These are phyloP conservation scores for Remersonia thermophila DNA, from an alignment of 2,329 filamentous ascomycete species.

Conservation along the genomic window DNA sequence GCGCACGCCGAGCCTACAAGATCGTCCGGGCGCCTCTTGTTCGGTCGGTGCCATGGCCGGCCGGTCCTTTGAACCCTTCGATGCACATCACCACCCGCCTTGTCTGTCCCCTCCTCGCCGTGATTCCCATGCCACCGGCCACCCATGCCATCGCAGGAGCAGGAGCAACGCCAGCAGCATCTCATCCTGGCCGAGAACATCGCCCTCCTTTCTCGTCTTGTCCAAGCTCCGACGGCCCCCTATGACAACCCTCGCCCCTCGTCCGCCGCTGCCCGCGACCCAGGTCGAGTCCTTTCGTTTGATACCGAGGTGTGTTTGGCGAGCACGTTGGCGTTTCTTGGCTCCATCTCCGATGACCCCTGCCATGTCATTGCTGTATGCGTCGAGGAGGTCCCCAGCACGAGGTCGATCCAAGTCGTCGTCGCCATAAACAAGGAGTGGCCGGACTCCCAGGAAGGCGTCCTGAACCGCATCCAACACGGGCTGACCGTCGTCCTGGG, in stretches of 20 bases:
- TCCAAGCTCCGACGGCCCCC: neutral
- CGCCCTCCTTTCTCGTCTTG: slow-evolving; percentile 8
- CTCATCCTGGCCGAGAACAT: slow-evolving; percentile 9
- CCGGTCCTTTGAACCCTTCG: too few relatives aligned
- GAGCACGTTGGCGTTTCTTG: slow-evolving; percentile 9
- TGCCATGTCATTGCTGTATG: slow-evolving; percentile 10
- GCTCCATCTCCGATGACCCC: slow-evolving; percentile 9
- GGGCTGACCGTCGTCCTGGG: slow-evolving; percentile 10
- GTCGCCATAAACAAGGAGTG: slow-evolving; percentile 12
- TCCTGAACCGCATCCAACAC: slow-evolving; percentile 7
- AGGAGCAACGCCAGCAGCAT: neutral
- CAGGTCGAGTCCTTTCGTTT: slow-evolving; percentile 5
- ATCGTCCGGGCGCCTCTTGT: too few relatives aligned
- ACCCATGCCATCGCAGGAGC: neutral
- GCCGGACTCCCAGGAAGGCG: neutral
- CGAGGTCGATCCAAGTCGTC: slow-evolving; percentile 5
- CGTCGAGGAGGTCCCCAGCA: slow-evolving; percentile 7
- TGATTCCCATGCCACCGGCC: neutral
- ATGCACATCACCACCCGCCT: too few relatives aligned
- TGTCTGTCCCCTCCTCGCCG: too few relatives aligned
- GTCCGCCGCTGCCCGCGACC: neutral
- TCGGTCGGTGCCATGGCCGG: too few relatives aligned
- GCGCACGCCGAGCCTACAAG: too few relatives aligned
- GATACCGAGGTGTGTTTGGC: slow-evolving; percentile 7
- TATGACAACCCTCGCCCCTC: slow-evolving; percentile 1